A percentile compares a stretch with the other conserved stretches of the same genome.
phyloP scores from a whole-genome alignment of 768 basidiomycete species.

The Rhizopogon roseolus region DNA sequence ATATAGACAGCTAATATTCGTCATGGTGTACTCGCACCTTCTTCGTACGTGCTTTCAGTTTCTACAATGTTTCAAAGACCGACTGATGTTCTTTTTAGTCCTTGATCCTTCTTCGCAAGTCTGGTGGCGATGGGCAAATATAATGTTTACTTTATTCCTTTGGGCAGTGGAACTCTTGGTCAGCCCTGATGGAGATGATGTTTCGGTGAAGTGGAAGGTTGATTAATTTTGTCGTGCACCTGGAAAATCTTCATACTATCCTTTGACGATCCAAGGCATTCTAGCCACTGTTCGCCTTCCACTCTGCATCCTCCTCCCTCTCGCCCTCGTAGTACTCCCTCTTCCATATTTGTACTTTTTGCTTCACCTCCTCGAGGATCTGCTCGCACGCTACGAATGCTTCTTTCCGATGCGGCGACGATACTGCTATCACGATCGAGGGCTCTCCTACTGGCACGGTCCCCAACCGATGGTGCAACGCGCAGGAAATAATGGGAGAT shows the following conservation, averaged over 20 bases:
- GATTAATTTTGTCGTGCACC: constrained; percentile 32
- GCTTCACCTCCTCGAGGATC: constrained; percentile 84
- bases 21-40: constrained; percentile 84
- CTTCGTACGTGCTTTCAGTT: constrained; percentile 49
- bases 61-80: background rate
- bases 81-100: constrained; percentile 39
- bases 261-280: constrained; percentile 3
- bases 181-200: constrained; percentile 67
- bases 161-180: constrained; percentile 83
- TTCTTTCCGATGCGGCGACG: constrained; percentile 79
- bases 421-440: constrained; percentile 82
- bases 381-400: constrained; percentile 76
- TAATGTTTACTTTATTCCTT: constrained; percentile 78
- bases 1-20: constrained; percentile 80
- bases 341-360: constrained; percentile 87
- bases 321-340: constrained; percentile 80
- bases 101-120: constrained; percentile 87
- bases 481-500: constrained; percentile 48
- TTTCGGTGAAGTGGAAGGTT: constrained; percentile 72
- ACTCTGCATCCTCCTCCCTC: constrained; percentile 54
- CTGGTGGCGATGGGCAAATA: constrained; percentile 92
- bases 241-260: background rate
- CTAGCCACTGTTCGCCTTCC: constrained; percentile 54
- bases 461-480: constrained; percentile 75
- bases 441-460: constrained; percentile 72